Evolutionary conservation across 2,329 filamentous ascomycete genomes (phyloP), one percentile per base, ranked within the genome.

Genomic region (Penicillium aurantiogriseum): DNA sequence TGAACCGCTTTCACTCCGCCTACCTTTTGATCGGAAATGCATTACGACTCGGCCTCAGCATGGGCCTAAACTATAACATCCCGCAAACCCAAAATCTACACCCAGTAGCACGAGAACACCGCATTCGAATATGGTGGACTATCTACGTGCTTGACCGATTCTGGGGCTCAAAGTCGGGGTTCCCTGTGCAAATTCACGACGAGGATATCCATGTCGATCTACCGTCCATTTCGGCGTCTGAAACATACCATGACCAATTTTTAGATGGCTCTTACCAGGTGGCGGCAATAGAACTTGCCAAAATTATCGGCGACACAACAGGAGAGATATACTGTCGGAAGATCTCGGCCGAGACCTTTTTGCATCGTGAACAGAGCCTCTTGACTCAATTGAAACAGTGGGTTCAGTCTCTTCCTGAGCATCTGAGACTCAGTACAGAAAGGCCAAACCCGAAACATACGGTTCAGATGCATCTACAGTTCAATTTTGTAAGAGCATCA

Each of bases 171-270:
- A 78, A 80, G 46, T 67, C 78, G 0, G 78, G 79, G 0, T 76
- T 79, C 44, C 78, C 80, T 0, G 68, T 77, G 0, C 76, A 77
- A n/a, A 74, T 82, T 4, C 70, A 72, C 6, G 79, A 81, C 35
- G 71, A 77, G 9, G 79, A 80, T 27, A 79, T 76, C 8, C 64
- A 72, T 39, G 68, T 71, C 15, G 69, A 73, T 17, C 54, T 71
- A 45, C 73, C 73, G 0, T 70, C 70, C 2, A 57, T 61, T n/a
- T 54, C 65, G 0, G 51, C 45, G 2, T 56, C 64, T 1, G 60
- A 65, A 15, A 54, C 56, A 17, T 63, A 68, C 1, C 57, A 56
- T 5, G 66, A 70, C 31, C 69, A 74, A 40, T 74, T 74, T 38
- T 64, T 65, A 2, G 69, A 74, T 50, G 69, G 64, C 0, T 63